Evolutionary conservation across 805 yeast genomes (phyloP).

Genomic region (Kurtzmaniella fragi): DNA sequence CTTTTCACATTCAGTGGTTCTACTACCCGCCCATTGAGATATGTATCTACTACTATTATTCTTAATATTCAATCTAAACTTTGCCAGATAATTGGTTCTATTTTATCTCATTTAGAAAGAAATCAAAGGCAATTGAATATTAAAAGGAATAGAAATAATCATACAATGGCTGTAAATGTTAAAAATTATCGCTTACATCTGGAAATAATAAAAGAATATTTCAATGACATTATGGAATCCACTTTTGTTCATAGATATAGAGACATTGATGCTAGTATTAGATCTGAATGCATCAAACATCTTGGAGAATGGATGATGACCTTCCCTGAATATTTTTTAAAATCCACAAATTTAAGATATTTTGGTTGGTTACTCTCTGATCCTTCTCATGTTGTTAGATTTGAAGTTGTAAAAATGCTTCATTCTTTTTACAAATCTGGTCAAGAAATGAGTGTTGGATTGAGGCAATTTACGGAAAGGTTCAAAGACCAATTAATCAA

Average conservation of each 20-base stretch:
- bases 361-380: conserved; percentile 88
- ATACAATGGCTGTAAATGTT: conserved; percentile 41
- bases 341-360: conserved; percentile 65
- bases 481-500: conserved; percentile 62
- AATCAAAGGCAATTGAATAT: conserved; percentile 38
- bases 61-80: conserved; percentile 57
- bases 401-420: conserved; percentile 57
- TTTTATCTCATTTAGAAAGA: conserved; percentile 34
- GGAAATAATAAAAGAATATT: conserved; percentile 47
- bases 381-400: conserved; percentile 51
- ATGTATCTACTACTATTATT: conserved; percentile 55
- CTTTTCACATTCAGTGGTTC: conserved; percentile 66
- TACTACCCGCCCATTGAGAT: conserved; percentile 65
- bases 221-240: conserved; percentile 61
- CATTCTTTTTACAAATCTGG: conserved; percentile 39
- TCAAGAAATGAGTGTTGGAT: conserved; percentile 45
- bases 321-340: conserved; percentile 67
- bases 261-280: conserved; percentile 67
- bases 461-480: conserved; percentile 74
- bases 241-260: conserved; percentile 74
- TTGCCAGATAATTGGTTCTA: conserved; percentile 42
- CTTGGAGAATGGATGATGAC: conserved; percentile 69
- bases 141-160: conserved; percentile 12
- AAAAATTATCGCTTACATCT: conserved; percentile 36
- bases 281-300: conserved; percentile 61